Percentiles rank a stretch among this genome's conserved stretches.
Conservation (phyloP, 176 grass and related monocot genomes). For the Cenchrus americanus region DNA sequence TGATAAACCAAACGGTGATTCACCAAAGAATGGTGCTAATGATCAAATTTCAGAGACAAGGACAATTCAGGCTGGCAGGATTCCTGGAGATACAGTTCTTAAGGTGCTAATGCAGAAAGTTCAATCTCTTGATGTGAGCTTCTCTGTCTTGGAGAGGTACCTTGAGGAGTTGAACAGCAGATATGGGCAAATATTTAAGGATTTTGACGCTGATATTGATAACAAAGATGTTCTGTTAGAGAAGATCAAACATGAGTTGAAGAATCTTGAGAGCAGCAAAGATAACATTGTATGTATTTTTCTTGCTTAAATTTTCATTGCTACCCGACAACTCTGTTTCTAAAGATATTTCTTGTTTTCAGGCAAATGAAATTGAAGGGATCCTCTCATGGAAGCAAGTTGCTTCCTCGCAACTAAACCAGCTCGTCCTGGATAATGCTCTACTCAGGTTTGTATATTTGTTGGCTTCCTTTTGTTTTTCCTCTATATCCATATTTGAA, state of each 20-base stretch:
- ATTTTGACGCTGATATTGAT: conserved; percentile 89
- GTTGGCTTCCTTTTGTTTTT: background rate
- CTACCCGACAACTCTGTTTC: conserved; percentile 17
- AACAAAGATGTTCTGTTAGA: conserved; percentile 67
- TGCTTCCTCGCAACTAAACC: conserved; percentile 77
- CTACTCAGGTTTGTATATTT: conserved; percentile 62
- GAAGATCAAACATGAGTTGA: conserved; percentile 74
- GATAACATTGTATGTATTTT: conserved; percentile 59
- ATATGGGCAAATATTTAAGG: conserved; percentile 95
- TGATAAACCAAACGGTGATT: conserved; percentile 57
- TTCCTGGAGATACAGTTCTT: conserved; percentile 89
- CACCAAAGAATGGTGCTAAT: conserved; percentile 44
- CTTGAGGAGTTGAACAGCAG: conserved; percentile 92
- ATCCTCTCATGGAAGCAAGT: conserved; percentile 71
- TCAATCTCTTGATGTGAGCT: conserved; percentile 93
- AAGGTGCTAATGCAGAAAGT: conserved; percentile 98
- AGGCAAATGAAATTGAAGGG: conserved; percentile 67
- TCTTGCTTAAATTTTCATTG: conserved; percentile 24
- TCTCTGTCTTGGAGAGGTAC: conserved; percentile 91
- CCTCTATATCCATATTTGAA: background rate
- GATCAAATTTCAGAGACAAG: conserved; percentile 61
- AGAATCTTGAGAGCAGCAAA: conserved; percentile 67
- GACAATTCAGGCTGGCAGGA: conserved; percentile 77
- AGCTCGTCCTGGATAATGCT: conserved; percentile 59
- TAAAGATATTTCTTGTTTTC: conserved; percentile 49